Evolutionary conservation across 768 basidiomycete genomes (phyloP).

Genomic region (Phylloporus arenicola): DNA sequence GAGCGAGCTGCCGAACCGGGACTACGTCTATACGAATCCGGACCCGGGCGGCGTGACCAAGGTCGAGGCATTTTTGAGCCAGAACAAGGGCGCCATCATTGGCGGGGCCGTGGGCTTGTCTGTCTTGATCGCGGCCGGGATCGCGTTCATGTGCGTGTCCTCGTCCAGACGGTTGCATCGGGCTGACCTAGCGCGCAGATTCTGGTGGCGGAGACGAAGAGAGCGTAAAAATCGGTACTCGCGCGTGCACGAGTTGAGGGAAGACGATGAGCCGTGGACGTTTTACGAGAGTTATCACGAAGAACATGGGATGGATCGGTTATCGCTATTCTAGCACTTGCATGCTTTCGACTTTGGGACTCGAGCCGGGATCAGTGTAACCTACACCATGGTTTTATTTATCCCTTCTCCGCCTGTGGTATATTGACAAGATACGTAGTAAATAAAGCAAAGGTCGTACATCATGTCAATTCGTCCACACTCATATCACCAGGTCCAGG

Average conservation of each 20-base stretch:
- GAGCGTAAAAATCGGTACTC: slow-evolving; percentile 19
- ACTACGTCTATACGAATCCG: slow-evolving; percentile 47
- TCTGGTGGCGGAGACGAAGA: slow-evolving; percentile 25
- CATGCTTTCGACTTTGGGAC: background rate
- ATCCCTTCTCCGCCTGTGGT: no score
- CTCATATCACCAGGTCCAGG: slow-evolving; percentile 47
- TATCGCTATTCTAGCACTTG: slow-evolving; percentile 4
- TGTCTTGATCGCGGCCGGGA: slow-evolving; percentile 35
- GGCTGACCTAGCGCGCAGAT: slow-evolving; percentile 7
- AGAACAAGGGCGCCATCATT: slow-evolving; percentile 44
- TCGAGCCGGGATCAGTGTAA: background rate
- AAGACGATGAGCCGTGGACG: slow-evolving; percentile 29
- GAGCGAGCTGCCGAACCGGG: slow-evolving; percentile 34
- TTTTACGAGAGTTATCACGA: slow-evolving; percentile 17
- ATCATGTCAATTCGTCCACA: slow-evolving; percentile 40
- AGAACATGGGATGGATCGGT: slow-evolving; percentile 13
- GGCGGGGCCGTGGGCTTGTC: slow-evolving; percentile 43
- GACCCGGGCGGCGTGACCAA: slow-evolving; percentile 46
- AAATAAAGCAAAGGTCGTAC: slow-evolving; percentile 12
- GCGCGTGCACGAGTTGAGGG: slow-evolving; percentile 24
- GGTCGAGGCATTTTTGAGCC: slow-evolving; percentile 38
- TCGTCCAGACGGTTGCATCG: background rate
- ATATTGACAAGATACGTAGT: no score
- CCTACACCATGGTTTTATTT: background rate
- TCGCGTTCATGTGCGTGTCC: slow-evolving; percentile 31